Percentiles rank a stretch among this genome's conserved stretches.
Evolutionary conservation across 208 protist genomes (phyloP).

Genomic region (Leishmania gerbilli): DNA sequence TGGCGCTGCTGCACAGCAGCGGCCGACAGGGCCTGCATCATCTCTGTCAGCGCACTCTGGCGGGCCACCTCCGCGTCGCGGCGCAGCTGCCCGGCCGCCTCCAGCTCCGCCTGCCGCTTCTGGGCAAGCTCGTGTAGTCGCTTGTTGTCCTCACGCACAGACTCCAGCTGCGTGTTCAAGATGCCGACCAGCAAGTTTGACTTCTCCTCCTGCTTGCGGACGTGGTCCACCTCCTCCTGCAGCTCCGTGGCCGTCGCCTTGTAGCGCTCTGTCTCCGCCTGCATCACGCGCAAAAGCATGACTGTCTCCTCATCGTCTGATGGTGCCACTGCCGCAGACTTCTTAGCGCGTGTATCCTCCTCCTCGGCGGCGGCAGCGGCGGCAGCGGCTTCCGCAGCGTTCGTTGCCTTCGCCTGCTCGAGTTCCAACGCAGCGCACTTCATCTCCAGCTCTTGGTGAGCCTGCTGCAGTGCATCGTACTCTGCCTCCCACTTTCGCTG

Average conservation of each 20-base stretch:
- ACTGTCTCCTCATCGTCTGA: slow-evolving; percentile 71
- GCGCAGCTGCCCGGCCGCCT: slow-evolving; percentile 50
- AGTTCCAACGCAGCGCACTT: slow-evolving; percentile 27
- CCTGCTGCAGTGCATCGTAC: slow-evolving; percentile 38
- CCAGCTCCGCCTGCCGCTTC: slow-evolving; percentile 47
- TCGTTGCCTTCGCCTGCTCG: slow-evolving; percentile 8
- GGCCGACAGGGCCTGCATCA: slow-evolving; percentile 48
- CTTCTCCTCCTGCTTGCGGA: slow-evolving; percentile 84
- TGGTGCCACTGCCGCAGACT: slow-evolving; percentile 12
- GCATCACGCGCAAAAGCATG: slow-evolving; percentile 77
- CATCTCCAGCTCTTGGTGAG: slow-evolving; percentile 36
- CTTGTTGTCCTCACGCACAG: slow-evolving; percentile 76
- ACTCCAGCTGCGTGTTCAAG: slow-evolving; percentile 86
- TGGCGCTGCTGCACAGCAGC: slow-evolving; percentile 69
- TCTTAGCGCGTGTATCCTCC: slow-evolving; percentile 6
- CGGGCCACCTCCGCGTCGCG: slow-evolving; percentile 45
- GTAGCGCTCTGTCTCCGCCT: slow-evolving; percentile 78
- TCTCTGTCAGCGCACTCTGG: slow-evolving; percentile 43
- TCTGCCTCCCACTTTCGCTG: slow-evolving; percentile 33
- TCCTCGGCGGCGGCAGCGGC: slow-evolving; percentile 7
- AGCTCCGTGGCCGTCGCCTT: slow-evolving; percentile 60
- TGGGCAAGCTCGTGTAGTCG: slow-evolving; percentile 56
- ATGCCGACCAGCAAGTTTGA: slow-evolving; percentile 79
- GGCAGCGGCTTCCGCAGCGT: slow-evolving; percentile 9
- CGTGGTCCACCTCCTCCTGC: slow-evolving; percentile 62